Base-by-base conservation (phyloP, 202 grass and related monocot species). In the Carex sylvatica region DNA sequence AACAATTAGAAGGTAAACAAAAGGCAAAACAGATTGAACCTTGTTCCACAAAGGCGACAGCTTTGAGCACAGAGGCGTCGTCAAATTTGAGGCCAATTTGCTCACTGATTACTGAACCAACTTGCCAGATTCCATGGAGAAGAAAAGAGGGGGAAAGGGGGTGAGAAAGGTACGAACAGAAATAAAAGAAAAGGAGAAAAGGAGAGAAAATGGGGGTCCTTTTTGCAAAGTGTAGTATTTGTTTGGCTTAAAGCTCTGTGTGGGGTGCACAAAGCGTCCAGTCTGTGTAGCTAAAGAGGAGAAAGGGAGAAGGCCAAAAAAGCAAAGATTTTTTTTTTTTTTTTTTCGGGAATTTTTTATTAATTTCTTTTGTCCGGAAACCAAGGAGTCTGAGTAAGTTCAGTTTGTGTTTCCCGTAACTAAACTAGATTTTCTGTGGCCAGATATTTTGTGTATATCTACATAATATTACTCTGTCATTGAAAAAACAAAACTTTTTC, bases 161-260 rank as follows among this genome's bases (percentile, higher is more conserved):
- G 59, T 80, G 42, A 18, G 36, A 74, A 74, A 74, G 70, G 70
- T 74, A 74, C 53, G 58, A 63, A 65, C 56, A 9, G 78, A 80
- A 80, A 80, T 65, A 63, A 80, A 65, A 80, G 78, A 66, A 82
- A 65, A 18, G 7, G 15, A 58, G 4, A 65, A 60, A 28, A 65
- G 28, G 60, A 47, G 38, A 49, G 60, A 69, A 77, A 36, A 69
- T 49, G 75, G 23, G 65, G 63, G 80, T 64, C 16, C 40, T 82
- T 82, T 68, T 52, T 82, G 58, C 61, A 82, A 82, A 82, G 79
- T 67, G 79, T 24, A 65, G 62, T 51, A 68, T 69, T 68, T 69
- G 78, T 65, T 80, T 80, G 60, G 58, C 35, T 65, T 79, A 79
- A 79, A 79, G 75, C 75, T 56, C 56, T 62, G 16, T 80, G 60